Conservation (phyloP, 208 protist species). For the Acanthamoeba culbertsoni region DNA sequence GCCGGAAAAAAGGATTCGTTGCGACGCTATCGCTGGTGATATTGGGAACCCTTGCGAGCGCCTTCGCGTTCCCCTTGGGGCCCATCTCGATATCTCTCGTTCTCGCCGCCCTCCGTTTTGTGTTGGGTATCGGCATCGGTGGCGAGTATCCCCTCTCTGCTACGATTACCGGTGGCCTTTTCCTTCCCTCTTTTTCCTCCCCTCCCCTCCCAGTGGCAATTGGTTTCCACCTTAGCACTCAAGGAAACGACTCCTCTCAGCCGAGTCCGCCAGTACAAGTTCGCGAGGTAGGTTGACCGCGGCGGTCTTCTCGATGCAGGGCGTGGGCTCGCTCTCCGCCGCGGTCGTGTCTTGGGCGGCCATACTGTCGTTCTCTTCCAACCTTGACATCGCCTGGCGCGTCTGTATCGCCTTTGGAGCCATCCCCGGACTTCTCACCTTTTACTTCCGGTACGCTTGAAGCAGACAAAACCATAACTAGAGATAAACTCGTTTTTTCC, state of each 20-base stretch:
- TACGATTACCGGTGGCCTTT: conserved; percentile 59
- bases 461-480: too few species aligned
- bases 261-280: conserved; percentile 55
- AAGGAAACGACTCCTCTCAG: too few species aligned
- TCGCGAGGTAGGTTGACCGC: conserved; percentile 65
- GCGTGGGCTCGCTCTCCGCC: conserved; percentile 66
- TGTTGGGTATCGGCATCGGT: conserved; percentile 79
- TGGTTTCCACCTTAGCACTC: too few species aligned
- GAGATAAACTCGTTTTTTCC: too few species aligned
- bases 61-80: background rate
- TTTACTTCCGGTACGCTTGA: conserved; percentile 71
- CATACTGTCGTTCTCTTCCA: background rate
- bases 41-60: conserved; percentile 48
- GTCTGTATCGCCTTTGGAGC: conserved; percentile 69
- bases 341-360: conserved; percentile 50
- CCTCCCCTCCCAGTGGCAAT: too few species aligned
- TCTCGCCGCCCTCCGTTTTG: conserved; percentile 64
- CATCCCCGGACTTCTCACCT: conserved; percentile 68
- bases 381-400: conserved; percentile 61
- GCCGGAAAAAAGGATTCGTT: conserved; percentile 67
- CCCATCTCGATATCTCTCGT: conserved; percentile 56
- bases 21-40: conserved; percentile 70
- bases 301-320: conserved; percentile 80
- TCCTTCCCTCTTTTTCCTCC: background rate
- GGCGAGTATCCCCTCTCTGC: conserved; percentile 83